These are phyloP conservation scores for Epithemia pelagica DNA, from an alignment of 108 stramenopile species.

Conservation along the genomic window DNA sequence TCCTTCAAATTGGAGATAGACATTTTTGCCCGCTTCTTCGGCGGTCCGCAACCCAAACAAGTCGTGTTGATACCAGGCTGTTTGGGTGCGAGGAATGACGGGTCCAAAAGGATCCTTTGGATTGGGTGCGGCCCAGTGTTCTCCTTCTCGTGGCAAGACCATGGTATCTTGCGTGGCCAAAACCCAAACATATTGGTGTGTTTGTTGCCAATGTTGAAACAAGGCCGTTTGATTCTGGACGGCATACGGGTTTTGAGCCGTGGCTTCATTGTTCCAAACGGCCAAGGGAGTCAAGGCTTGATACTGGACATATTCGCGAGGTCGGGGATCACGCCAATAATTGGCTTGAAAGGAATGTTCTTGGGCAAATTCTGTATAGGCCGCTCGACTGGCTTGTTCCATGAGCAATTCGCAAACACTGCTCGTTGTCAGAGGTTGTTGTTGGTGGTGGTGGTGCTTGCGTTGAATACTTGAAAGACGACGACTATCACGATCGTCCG, in stretches of 20 bases:
- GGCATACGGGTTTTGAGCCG: slow-evolving; percentile 1
- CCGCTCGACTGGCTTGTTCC: slow-evolving; percentile 46
- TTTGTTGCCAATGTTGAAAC: slow-evolving; percentile 44
- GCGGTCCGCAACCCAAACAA: slow-evolving; percentile 63
- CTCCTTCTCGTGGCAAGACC: slow-evolving; percentile 74
- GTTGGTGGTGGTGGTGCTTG: not conserved
- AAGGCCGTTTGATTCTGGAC: slow-evolving; percentile 21
- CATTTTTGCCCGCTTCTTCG: slow-evolving; percentile 51
- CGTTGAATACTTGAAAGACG: not conserved
- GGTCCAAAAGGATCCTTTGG: slow-evolving; percentile 35
- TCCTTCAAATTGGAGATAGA: slow-evolving; percentile 46
- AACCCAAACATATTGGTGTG: slow-evolving; percentile 56
- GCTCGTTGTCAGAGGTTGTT: not conserved
- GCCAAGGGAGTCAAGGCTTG: slow-evolving; percentile 54
- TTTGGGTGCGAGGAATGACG: slow-evolving; percentile 49
- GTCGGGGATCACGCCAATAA: slow-evolving; percentile 61
- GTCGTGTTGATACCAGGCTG: slow-evolving; percentile 58
- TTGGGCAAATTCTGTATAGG: slow-evolving; percentile 59
- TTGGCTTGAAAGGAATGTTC: slow-evolving; percentile 60
- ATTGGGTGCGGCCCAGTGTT: slow-evolving; percentile 66
- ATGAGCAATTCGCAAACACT: slow-evolving; percentile 48
- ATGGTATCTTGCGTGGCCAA: slow-evolving; percentile 56
- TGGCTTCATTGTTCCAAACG: slow-evolving; percentile 61
- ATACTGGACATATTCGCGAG: slow-evolving; percentile 19
- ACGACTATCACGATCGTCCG: slow-evolving; percentile 15